Base-by-base conservation (phyloP, 805 yeast species). In the Candida bentonensis region DNA sequence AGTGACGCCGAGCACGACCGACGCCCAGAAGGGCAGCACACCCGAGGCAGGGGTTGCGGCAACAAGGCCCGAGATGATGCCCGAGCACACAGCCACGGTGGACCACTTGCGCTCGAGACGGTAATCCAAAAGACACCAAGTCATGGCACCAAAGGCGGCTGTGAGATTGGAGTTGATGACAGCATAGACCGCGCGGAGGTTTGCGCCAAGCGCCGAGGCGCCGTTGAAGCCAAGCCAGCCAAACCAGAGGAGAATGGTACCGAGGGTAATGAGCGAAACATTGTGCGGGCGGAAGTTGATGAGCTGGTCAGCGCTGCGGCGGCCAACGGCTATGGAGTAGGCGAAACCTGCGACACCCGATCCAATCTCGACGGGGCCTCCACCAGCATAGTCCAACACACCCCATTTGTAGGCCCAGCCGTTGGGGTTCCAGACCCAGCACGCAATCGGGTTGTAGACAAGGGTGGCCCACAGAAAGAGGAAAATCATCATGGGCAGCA, bases 151-250 rank as follows among this genome's bases (percentile, higher is more conserved):
- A 47, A 85, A 77, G 1, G 84, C 84, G 2, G 95, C 97, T 52
- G 89, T 76, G 45, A 92, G 56, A 61, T 88, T 89, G 4, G 96
- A 79, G 65, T 92, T 89, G 82, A 87, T 76, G 61, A 88, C 80
- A 21, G 96, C 88, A 58, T 87, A 87, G 13, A 84, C 79, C 1
- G 94, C 88, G 54, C 84, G 77, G 52, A 87, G 63, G 42, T 83
- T 79, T 4, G 96, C 95, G 40, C 82, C 79, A 15, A 78, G 69
- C 45, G 95, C 82, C 11, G 94, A 78, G 45, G 89, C 92, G 20
- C 96, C 94, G 61, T 89, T 92, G 74, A 89, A 89, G 15, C 92
- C 87, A 44, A 89, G 70, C 98, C 98, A 89, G 4, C 97, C 97
- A 56, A 85, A 79, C 82, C 95, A 92, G 51, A 89, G 73, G 30